Base-by-base conservation (phyloP, 2,329 filamentous ascomycete genomes). In the Colletotrichum sp. region DNA sequence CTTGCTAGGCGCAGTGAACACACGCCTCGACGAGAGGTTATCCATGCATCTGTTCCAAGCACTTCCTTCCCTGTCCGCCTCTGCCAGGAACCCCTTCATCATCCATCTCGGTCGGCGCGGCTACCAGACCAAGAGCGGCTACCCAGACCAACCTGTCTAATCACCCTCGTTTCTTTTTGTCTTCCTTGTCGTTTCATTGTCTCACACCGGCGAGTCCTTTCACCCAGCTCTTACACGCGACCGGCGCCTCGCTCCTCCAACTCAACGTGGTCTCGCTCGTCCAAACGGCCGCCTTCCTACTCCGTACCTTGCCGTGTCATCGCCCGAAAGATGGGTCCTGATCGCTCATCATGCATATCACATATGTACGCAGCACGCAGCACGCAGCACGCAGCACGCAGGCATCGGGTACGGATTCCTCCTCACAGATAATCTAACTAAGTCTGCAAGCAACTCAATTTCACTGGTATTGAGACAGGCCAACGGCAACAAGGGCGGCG, bases 151-250 rank as follows among this genome's bases (percentile, higher is more conserved):
- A 51, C 31, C 61, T 47, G 61, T 24, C 27, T 64, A 64, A 64
- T 64, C 34, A 63, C 24, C 18, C 24, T 38, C 24, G 61, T 64
- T 64, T 64, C 61, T 51, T 78, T 61, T 69, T 69, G 55, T 76
- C 73, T 69, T 76, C 68, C 69, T 70, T 71, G 68, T 72, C 77
- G 70, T 70, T 72, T 63, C 74, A 31, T 76, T 55, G 64, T 57
- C 51, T 55, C 47, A 57, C 38, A 24, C 36, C 38, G 16, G 24
- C 61, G 38, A 43, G 34, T 33, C 61, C 38, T 24, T 64, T 31
- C 61, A 51, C 21, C 34, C n/a, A 29, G 34, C 62, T 51, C 62
- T 64, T 47, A 18, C 36, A 64, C 38, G 24, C 61, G 61, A 47
- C 61, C 36, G n/a, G 36, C 34, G 33, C n/a, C 33, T 62, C 34